These are phyloP conservation scores for Starmerella floris DNA, from an alignment of 805 yeast genomes.

Conservation along the genomic window DNA sequence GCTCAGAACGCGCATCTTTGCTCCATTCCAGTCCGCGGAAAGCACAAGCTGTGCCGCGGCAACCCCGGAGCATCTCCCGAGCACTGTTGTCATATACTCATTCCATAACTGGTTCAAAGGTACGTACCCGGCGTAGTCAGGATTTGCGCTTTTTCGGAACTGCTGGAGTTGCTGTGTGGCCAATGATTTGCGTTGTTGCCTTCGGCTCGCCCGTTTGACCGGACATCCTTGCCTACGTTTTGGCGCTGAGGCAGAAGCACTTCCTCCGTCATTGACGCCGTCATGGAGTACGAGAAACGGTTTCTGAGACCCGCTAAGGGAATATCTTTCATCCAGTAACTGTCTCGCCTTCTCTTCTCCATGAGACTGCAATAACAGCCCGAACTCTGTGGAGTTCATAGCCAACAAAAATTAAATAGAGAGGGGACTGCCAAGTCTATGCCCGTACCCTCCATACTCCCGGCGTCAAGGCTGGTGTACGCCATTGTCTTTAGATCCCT, in stretches of 20 bases:
- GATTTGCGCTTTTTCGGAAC: slow-evolving; percentile 11
- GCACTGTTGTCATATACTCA: slow-evolving; percentile 46
- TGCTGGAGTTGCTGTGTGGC: slow-evolving; percentile 30
- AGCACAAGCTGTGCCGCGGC: slow-evolving; percentile 35
- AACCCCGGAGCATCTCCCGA: slow-evolving; percentile 24
- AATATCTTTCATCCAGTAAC: slow-evolving; percentile 29
- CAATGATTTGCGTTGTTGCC: slow-evolving; percentile 22
- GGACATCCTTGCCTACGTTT: slow-evolving; percentile 18
- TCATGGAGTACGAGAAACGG: slow-evolving; percentile 26
- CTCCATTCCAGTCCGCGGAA: slow-evolving; percentile 71
- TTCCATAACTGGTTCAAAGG: slow-evolving; percentile 60
- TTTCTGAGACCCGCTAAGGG: slow-evolving; percentile 27
- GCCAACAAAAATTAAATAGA: too few species aligned
- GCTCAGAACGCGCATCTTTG: slow-evolving; percentile 44
- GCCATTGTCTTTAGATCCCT: too few species aligned
- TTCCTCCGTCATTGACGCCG: slow-evolving; percentile 1
- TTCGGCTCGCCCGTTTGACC: background rate
- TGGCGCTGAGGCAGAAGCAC: background rate
- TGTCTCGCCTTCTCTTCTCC: slow-evolving; percentile 24
- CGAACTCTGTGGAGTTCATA: slow-evolving; percentile 20
- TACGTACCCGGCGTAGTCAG: slow-evolving; percentile 37
- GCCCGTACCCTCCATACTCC: too few species aligned
- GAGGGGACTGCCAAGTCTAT: too few species aligned
- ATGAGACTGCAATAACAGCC: slow-evolving; percentile 25
- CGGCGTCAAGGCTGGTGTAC: too few species aligned